These are phyloP conservation scores for Rhizodiscina lignyota DNA, from an alignment of 495 filamentous ascomycete species.

Conservation along the genomic window DNA sequence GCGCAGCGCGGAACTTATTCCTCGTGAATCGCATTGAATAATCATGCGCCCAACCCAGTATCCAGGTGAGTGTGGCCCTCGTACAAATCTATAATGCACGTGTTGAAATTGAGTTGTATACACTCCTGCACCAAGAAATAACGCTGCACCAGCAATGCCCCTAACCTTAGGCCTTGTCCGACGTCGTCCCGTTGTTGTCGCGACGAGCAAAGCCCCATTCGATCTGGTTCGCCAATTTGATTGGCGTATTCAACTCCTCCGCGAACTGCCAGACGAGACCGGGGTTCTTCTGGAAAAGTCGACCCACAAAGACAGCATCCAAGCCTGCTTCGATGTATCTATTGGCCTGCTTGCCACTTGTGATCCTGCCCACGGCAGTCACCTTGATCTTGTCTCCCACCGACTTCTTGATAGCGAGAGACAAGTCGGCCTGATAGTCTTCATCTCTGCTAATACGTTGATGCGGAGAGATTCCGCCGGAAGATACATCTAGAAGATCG, in stretches of 20 bases:
- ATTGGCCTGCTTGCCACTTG: slow-evolving; percentile 26
- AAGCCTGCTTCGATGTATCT: slow-evolving; percentile 19
- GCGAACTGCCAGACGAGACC: slow-evolving; percentile 51
- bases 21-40: too few relatives aligned
- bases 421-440: slow-evolving; percentile 48
- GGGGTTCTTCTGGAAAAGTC: slow-evolving; percentile 55
- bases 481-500: slow-evolving; percentile 62
- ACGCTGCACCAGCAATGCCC: too few relatives aligned
- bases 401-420: slow-evolving; percentile 34
- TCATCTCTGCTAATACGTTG: slow-evolving; percentile 36
- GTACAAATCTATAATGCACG: too few relatives aligned
- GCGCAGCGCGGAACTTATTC: too few relatives aligned
- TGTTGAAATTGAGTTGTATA: too few relatives aligned
- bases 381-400: slow-evolving; percentile 40
- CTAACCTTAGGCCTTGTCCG: too few relatives aligned
- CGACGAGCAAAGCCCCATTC: slow-evolving; percentile 36
- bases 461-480: slow-evolving; percentile 44
- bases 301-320: slow-evolving; percentile 43
- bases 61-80: too few relatives aligned
- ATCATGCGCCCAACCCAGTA: too few relatives aligned
- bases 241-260: slow-evolving; percentile 45
- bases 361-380: slow-evolving; percentile 62
- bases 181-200: too few relatives aligned
- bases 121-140: too few relatives aligned
- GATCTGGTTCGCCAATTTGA: slow-evolving; percentile 50